Evolutionary conservation across 2,329 filamentous ascomycete genomes (phyloP).

Genomic region (Fusarium circinatum): DNA sequence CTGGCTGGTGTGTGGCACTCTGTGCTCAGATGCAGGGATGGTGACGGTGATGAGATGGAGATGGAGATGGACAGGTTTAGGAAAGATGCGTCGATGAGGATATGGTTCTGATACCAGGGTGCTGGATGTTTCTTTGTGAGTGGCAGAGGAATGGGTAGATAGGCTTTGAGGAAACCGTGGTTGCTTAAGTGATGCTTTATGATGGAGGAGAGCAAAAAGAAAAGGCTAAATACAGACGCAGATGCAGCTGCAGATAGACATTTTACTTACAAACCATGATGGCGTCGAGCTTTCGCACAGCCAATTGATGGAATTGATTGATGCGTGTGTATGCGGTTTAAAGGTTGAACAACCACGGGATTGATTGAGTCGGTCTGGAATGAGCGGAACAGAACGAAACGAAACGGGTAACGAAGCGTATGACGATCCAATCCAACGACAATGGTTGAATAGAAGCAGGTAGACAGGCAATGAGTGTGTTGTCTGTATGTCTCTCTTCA

Average conservation of each 20-base stretch:
- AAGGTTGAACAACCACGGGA: background rate
- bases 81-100: slow-evolving; percentile 4
- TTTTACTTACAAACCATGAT: slow-evolving; percentile 36
- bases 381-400: slow-evolving; percentile 1
- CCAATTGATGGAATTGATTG: background rate
- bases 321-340: slow-evolving; percentile 1
- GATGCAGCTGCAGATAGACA: background rate
- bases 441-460: background rate
- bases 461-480: background rate
- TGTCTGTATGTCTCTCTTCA: background rate
- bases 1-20: slow-evolving; percentile 27
- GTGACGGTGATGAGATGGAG: slow-evolving; percentile 8
- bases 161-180: background rate
- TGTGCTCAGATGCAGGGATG: slow-evolving; percentile 21
- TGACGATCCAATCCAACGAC: slow-evolving; percentile 19
- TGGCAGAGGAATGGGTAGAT: background rate
- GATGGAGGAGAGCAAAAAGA: background rate
- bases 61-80: slow-evolving; percentile 8
- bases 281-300: background rate
- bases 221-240: slow-evolving; percentile 4
- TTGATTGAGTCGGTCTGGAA: background rate
- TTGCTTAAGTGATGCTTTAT: background rate
- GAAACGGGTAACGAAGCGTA: slow-evolving; percentile 4
- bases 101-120: background rate
- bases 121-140: background rate